Conservation (phyloP, 192 early-diverging fungal species). For the Ambispora gerdemannii region DNA sequence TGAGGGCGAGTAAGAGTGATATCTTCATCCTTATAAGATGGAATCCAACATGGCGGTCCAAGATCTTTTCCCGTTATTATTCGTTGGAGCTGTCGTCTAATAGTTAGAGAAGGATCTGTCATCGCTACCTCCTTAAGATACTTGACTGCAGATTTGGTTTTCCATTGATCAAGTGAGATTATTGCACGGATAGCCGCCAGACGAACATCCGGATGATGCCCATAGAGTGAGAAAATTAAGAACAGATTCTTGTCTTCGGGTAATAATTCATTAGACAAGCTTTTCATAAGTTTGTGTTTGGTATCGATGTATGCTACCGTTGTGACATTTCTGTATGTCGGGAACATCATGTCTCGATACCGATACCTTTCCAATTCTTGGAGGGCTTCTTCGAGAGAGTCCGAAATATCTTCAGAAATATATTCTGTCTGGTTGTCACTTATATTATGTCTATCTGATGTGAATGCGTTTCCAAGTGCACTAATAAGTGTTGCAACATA, state of each 20-base stretch:
- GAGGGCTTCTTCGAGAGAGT: neutral
- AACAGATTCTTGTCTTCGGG: neutral
- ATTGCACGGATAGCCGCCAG: neutral
- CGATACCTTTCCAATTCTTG: constrained; percentile 9
- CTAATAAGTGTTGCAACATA: constrained; percentile 75
- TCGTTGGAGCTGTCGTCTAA: neutral
- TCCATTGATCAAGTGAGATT: neutral
- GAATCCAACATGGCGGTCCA: neutral
- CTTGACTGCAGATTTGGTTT: neutral
- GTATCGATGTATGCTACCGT: neutral
- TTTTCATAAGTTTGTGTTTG: neutral
- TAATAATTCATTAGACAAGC: neutral
- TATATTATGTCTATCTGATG: constrained; percentile 48
- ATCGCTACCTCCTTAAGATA: neutral
- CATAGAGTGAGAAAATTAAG: neutral
- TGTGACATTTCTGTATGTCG: neutral
- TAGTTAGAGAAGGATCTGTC: neutral
- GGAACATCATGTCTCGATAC: neutral
- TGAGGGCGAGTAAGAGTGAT: too few relatives aligned
- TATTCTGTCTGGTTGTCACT: constrained; percentile 38
- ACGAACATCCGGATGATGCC: neutral
- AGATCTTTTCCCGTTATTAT: neutral
- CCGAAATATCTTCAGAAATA: constrained; percentile 25
- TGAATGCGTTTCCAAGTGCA: constrained; percentile 62
- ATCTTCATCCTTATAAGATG: too few relatives aligned